phyloP scores from a whole-genome alignment of 164 flowering plant genomes.

The Cinnamomum micranthum region DNA sequence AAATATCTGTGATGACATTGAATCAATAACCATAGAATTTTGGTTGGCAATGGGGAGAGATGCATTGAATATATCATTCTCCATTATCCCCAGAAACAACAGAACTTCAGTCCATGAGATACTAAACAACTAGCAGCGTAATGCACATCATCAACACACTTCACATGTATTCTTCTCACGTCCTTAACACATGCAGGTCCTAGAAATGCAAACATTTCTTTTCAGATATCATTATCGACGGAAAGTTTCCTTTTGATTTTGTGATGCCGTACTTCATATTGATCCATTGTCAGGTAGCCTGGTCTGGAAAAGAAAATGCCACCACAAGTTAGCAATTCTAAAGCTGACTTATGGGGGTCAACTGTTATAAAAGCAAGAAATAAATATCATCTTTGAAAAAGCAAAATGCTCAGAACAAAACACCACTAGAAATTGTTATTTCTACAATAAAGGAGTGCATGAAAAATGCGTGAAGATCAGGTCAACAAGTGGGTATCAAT shows the following conservation, averaged over 20 bases:
- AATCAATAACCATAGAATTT: conserved; percentile 28
- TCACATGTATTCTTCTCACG: neutral
- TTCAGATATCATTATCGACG: neutral
- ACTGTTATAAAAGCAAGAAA: neutral
- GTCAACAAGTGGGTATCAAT: neutral
- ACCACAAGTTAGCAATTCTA: neutral
- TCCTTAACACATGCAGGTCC: neutral
- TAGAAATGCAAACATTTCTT: neutral
- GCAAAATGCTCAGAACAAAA: neutral
- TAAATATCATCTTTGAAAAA: neutral
- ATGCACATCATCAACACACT: neutral
- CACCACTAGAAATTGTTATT: neutral
- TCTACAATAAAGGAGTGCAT: neutral
- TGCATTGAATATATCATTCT: conserved; percentile 25
- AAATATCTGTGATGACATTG: conserved; percentile 20
- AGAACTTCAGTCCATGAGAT: neutral
- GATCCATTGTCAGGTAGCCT: neutral
- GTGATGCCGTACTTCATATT: neutral
- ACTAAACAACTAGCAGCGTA: neutral
- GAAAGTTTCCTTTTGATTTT: neutral
- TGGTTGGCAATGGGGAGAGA: conserved; percentile 16
- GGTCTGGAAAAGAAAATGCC: neutral
- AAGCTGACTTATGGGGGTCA: neutral
- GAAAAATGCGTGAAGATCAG: neutral
- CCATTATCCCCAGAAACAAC: conserved; percentile 22